Evolutionary conservation across 1,284 basidiomycete genomes (phyloP), one percentile per base, ranked within the genome.

Genomic region (Rhodotorula sp.): DNA sequence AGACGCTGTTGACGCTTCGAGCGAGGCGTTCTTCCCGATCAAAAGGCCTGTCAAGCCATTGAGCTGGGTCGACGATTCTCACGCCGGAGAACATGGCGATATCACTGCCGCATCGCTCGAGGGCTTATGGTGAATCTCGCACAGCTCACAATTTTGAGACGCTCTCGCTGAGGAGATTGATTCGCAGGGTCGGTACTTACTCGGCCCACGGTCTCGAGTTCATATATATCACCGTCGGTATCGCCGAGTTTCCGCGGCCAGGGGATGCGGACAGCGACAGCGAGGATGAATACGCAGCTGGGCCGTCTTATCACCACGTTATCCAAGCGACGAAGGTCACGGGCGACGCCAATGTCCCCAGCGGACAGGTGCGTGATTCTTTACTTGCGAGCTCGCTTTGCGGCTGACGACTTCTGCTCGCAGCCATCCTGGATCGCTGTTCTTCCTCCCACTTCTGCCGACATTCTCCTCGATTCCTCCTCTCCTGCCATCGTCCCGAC

Each of bases 201-300:
- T 69, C 69, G 15, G 31, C 61, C 2, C 74, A 75, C 59, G 74
- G 74, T 1, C 65, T 75, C 68, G 71, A 75, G 51, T 68, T 71
- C 53, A 67, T 72, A 18, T 44, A 68, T 31, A 26, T 75, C 26
- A 46, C 57, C 8, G 40, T 65, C 40, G 52, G 54, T 6, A 30
- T 68, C 46, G 54, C 59, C 52, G 64, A 65, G 34, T 26, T 59
- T 6, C 52, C 57, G 18, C 37, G 59, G 40, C 37, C 16, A 9
- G 40, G 24, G 15, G 48, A 40, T 30, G 50, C 51, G 34, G 50
- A 40, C 51, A 59, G 58, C 46, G 58, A 59, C 31, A 59, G 58
- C 47, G 58, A 59, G 46, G 46, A 44, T 40, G 58, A 16, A 18
- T 26, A 40, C 10, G 10, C 34, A 26, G 31, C n/a, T 18, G 18